Base-by-base conservation (phyloP, 176 grass and related monocot species). In the Cenchrus fungigraminus region DNA sequence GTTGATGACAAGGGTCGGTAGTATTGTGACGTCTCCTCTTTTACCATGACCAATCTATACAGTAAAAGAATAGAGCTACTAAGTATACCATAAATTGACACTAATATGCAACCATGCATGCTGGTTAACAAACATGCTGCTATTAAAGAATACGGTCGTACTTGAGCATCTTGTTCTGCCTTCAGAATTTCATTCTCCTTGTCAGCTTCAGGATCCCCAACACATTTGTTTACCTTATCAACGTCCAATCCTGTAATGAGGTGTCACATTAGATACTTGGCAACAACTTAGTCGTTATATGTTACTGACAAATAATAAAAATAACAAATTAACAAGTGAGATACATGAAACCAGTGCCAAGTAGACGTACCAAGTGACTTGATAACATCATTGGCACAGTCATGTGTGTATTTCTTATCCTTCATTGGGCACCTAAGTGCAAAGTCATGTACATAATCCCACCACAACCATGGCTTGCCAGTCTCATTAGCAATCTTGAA, bases 401-500 rank as follows among this genome's bases (percentile, higher is more conserved):
- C 94, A 6, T 53, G 65, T 57, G 83, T 97, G 80, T 97, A 97
- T 84, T 94, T 97, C 54, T 94, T 89, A 25, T 97, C 92, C 80
- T 97, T 94, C 94, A 94, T 97, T 44, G 94, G 94, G 79, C 94
- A 97, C 76, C 94, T 92, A 87, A 90, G 83, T 84, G 94, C 73
- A 45, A 97, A 97, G 83, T 97, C 94, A 87, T 93, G 92, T 45
- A 92, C 94, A 91, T 94, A 97, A 85, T 97, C 94, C 94, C 94
- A 97, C 94, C 94, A 97, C 67, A 97, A 66, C 94, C 94, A 97
- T 76, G 94, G 94, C 79, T 92, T 97, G 53, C 73, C 85, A 81
- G 55, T 97, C 20, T 94, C 92, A 87, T 94, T 94, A 74, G 94
- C 92, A 74, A 92, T 59, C 77, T 88, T 94, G 87, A 94, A 97